These are phyloP conservation scores for Colletotrichum tanaceti DNA, from an alignment of 2,329 filamentous ascomycete species.

Conservation along the genomic window DNA sequence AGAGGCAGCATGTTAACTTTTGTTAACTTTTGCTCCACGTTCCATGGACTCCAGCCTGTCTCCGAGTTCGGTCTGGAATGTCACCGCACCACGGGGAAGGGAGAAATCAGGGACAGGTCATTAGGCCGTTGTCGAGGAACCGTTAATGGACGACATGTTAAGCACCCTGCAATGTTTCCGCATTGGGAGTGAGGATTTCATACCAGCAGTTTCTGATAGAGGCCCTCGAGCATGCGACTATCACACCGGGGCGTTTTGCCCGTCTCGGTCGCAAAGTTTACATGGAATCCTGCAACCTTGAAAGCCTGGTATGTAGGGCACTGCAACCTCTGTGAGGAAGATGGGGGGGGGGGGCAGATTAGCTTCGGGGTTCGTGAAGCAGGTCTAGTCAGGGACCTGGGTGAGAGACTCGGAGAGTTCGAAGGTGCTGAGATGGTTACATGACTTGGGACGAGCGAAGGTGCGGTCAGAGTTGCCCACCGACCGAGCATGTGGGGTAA, in stretches of 20 bases:
- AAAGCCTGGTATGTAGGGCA: conserved; percentile 63
- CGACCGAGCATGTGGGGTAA: too few species aligned
- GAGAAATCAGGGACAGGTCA: not conserved
- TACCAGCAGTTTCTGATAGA: conserved; percentile 63
- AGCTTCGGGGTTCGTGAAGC: conserved; percentile 32
- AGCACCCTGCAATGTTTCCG: conserved; percentile 1
- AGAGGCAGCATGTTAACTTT: not conserved
- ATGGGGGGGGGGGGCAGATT: not conserved
- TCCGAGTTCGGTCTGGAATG: not conserved
- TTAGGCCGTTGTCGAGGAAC: not conserved
- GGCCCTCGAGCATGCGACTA: conserved; percentile 59
- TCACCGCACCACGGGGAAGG: not conserved
- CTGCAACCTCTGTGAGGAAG: conserved; percentile 57
- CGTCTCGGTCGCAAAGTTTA: conserved; percentile 62
- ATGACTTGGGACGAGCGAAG: conserved; percentile 3
- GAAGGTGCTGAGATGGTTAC: conserved; percentile 11
- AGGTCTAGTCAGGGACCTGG: conserved; percentile 7
- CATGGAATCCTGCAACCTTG: conserved; percentile 59
- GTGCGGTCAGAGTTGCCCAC: not conserved
- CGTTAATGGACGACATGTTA: not conserved
- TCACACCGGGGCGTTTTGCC: conserved; percentile 62
- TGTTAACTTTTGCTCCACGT: conserved; percentile 9
- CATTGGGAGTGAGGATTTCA: conserved; percentile 19
- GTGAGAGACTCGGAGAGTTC: too few species aligned
- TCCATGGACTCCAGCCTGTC: not conserved